phyloP scores from a whole-genome alignment of 1,284 basidiomycete genomes.

The Salmacisia buchloeana region DNA sequence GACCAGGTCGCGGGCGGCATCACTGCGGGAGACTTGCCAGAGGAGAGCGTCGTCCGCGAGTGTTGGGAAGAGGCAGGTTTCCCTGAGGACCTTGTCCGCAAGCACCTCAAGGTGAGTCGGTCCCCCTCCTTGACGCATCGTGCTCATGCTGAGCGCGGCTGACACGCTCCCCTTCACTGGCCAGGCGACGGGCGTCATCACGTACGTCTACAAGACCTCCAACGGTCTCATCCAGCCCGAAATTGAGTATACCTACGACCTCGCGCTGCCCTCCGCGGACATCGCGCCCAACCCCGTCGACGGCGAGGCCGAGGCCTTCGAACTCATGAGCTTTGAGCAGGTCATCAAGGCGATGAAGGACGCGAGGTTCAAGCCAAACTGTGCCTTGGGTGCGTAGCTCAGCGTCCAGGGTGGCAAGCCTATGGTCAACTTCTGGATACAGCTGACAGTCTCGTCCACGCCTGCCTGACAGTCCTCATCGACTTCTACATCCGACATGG shows the following conservation, averaged over 20 bases:
- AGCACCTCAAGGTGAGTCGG: conserved; percentile 60
- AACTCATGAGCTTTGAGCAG: conserved; percentile 50
- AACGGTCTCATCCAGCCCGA: conserved; percentile 55
- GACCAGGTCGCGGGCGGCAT: conserved; percentile 58
- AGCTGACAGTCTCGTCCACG: background rate
- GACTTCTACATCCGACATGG: conserved; percentile 78
- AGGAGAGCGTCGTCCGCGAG: conserved; percentile 81
- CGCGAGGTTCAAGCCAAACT: conserved; percentile 78
- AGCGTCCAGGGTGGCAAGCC: background rate
- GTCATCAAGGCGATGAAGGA: conserved; percentile 41
- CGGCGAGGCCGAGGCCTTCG: conserved; percentile 87
- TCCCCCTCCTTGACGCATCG: conserved; percentile 15
- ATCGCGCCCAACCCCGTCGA: conserved; percentile 71
- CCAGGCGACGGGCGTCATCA: conserved; percentile 41
- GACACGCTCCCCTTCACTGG: conserved; percentile 16
- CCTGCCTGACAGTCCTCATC: conserved; percentile 59
- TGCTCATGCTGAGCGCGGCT: background rate
- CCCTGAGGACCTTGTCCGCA: conserved; percentile 60
- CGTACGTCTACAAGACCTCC: conserved; percentile 61
- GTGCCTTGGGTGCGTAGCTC: conserved; percentile 56
- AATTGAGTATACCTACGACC: conserved; percentile 47
- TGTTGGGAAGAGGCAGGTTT: conserved; percentile 86
- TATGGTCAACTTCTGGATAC: background rate
- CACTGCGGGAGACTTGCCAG: conserved; percentile 64
- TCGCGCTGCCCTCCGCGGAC: conserved; percentile 28